Evolutionary conservation across 495 filamentous ascomycete genomes (phyloP), one percentile per base, ranked within the genome.

Genomic region (Penicillium cataractarum): DNA sequence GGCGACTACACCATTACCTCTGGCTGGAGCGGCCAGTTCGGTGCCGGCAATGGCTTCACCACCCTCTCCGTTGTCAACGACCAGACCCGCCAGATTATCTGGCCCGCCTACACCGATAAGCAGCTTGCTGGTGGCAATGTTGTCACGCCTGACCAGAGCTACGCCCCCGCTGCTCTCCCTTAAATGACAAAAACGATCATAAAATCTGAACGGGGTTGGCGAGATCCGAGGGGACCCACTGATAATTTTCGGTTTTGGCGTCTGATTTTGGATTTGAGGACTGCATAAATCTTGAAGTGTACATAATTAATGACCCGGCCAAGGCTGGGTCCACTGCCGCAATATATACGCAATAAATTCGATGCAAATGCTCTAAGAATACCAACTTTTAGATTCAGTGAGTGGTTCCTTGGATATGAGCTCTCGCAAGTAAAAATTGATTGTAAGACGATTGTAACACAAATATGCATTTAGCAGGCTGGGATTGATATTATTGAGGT

Each of bases 21-120:
- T 17, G 74, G 73, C 68, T 86, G 83, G 84, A 85, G 82, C 72
- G 82, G 80, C 61, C 78, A 83, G 62, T 86, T 85, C 57, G 83
- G 83, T 61, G 57, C 62, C 8, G 78, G 66, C 49, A 74, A 82
- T 48, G 84, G 83, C 49, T 87, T 87, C 70, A 84, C 82, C 35
- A 84, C 82, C 24, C 65, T 82, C 40, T 71, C 77, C 8, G 76
- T 87, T 33, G 75, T 82, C 60, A 73, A 86, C 65, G 74, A 69
- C 57, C 44, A 46, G 17, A 66, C 71, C 57, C 64, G 67, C 26
- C 68, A 78, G 39, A 82, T 84, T 31, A 70, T 76, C 54, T 87
- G 77, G 65, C 82, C 84, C 22, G 76, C 75, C 21, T 85, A 85
- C 58, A 67, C 70, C 37, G 82, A 86, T 67, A 64, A 57, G 9